phyloP scores from a whole-genome alignment of 1,284 basidiomycete species.

The Exobasidium cylindrosporum region DNA sequence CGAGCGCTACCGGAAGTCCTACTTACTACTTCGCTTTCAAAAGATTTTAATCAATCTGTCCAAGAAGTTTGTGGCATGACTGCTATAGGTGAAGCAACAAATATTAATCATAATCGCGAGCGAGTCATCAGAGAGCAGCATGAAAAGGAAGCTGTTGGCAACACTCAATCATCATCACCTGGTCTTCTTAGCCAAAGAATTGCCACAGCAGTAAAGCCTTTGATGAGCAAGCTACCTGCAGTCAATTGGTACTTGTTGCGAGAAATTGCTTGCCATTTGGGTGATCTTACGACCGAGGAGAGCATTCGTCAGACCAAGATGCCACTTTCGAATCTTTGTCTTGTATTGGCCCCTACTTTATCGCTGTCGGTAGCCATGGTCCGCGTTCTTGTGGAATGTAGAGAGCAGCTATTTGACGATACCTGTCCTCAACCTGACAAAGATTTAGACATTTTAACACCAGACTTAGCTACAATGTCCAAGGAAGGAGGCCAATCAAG shows the following conservation, averaged over 20 bases:
- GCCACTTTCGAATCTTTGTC: conserved; percentile 45
- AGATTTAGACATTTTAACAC: conserved; percentile 12
- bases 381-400: conserved; percentile 35
- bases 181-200: not conserved
- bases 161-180: not conserved
- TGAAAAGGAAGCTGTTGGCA: not conserved
- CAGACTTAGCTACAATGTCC: not conserved
- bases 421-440: conserved; percentile 15
- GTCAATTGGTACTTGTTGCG: conserved; percentile 51
- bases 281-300: conserved; percentile 22
- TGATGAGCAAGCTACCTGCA: conserved; percentile 29
- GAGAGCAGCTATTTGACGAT: conserved; percentile 26
- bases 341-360: conserved; percentile 51
- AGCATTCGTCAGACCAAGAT: conserved; percentile 44
- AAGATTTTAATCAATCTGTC: conserved; percentile 24
- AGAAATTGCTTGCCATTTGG: conserved; percentile 41
- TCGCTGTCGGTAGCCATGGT: conserved; percentile 36
- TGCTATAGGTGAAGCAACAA: not conserved
- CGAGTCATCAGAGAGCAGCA: not conserved
- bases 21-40: conserved; percentile 21
- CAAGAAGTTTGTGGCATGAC: conserved; percentile 8
- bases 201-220: conserved; percentile 20
- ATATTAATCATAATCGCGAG: not conserved
- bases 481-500: not conserved
- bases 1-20: conserved; percentile 44